Conservation (phyloP, 257 asterid species). For the Handroanthus guayacan region DNA sequence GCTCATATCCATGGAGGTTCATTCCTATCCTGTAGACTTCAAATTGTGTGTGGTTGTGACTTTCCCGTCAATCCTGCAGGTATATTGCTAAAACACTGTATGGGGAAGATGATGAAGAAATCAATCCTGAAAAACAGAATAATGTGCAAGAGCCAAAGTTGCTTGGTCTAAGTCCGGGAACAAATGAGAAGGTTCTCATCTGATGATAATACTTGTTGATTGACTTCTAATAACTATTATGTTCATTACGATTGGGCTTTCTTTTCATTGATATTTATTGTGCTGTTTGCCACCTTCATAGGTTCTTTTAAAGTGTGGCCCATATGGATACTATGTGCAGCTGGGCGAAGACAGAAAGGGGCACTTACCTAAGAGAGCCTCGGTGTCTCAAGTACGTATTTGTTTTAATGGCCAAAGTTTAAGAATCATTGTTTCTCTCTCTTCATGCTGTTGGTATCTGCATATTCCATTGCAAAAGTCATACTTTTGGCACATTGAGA, state of each 20-base stretch:
- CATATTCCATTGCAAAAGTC: conserved; percentile 7
- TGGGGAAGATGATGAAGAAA: conserved; percentile 75
- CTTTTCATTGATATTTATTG: conserved; percentile 22
- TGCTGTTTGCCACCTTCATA: conserved; percentile 34
- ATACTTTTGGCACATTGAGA: neutral
- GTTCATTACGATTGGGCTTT: conserved; percentile 25
- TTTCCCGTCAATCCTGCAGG: conserved; percentile 49
- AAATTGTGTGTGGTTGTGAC: conserved; percentile 23
- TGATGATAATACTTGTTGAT: conserved; percentile 7
- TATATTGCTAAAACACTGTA: conserved; percentile 82
- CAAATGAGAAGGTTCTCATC: conserved; percentile 73
- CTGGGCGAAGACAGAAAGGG: conserved; percentile 95
- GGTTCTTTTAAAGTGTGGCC: conserved; percentile 89
- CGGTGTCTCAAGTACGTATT: conserved; percentile 61
- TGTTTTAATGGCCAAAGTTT: conserved; percentile 31
- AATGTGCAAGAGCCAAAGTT: conserved; percentile 67
- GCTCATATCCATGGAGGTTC: conserved; percentile 6
- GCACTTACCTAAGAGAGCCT: conserved; percentile 79
- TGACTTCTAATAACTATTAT: conserved; percentile 9
- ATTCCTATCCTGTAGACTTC: neutral
- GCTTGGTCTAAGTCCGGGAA: conserved; percentile 77
- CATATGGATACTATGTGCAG: conserved; percentile 89
- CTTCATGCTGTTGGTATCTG: neutral
- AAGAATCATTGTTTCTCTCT: neutral
- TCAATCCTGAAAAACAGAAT: conserved; percentile 41